Evolutionary conservation across 345 rosid species (phyloP).

Genomic region (Excoecaria agallocha): DNA sequence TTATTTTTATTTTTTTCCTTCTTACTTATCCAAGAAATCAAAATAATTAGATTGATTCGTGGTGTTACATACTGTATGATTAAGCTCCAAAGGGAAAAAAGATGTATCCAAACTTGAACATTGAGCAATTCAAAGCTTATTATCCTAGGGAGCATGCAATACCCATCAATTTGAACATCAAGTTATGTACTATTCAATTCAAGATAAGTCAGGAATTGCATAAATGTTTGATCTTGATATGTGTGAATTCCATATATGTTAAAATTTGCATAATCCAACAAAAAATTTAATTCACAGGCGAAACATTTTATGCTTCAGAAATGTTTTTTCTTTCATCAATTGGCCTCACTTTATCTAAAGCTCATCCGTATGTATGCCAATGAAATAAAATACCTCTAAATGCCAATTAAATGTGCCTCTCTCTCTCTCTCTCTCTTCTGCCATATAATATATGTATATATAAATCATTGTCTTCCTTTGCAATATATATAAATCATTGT

Average conservation of each 20-base stretch:
- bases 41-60: too few relatives aligned
- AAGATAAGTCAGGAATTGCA: not conserved
- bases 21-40: too few relatives aligned
- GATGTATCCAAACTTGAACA: too few relatives aligned
- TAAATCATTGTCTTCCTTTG: constrained; percentile 5
- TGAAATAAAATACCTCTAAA: not conserved
- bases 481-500: too few relatives aligned
- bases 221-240: constrained; percentile 18
- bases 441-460: not conserved
- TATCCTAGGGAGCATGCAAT: too few relatives aligned
- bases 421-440: constrained; percentile 8
- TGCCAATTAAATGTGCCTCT: constrained; percentile 22
- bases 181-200: too few relatives aligned
- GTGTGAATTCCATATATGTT: constrained; percentile 13
- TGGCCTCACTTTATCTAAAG: constrained; percentile 15
- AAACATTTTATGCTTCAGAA: not conserved
- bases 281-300: not conserved
- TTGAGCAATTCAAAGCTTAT: too few relatives aligned
- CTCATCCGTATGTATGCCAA: constrained; percentile 12
- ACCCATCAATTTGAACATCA: too few relatives aligned
- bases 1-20: too few relatives aligned
- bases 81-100: too few relatives aligned
- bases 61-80: too few relatives aligned
- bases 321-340: not conserved
- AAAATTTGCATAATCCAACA: not conserved